Conservation (phyloP, 169 alveolate species). For the Plasmodium relictum region DNA sequence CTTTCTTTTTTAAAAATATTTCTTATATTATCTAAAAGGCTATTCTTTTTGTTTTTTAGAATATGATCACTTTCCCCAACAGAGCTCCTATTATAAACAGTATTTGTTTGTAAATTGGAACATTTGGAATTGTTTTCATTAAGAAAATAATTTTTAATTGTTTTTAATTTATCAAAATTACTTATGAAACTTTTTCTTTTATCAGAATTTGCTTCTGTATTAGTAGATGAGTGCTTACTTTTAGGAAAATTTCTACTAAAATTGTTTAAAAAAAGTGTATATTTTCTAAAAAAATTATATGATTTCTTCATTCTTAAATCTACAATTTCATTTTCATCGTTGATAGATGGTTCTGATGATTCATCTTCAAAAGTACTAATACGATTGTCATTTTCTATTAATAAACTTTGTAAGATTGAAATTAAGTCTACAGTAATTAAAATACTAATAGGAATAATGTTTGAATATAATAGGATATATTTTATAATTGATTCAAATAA, state of each 20-base stretch:
- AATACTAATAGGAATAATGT: conserved; percentile 69
- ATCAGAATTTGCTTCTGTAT: conserved; percentile 18
- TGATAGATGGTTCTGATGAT: conserved; percentile 41
- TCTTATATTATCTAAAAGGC: neutral
- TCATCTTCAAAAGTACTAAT: conserved; percentile 75
- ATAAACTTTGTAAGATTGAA: conserved; percentile 56
- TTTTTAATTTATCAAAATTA: conserved; percentile 36
- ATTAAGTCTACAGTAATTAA: conserved; percentile 59
- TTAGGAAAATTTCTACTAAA: conserved; percentile 24
- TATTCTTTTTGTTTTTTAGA: neutral
- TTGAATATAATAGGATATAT: conserved; percentile 49
- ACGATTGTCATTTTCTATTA: conserved; percentile 70
- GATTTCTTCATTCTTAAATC: conserved; percentile 51
- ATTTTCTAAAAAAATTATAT: conserved; percentile 61
- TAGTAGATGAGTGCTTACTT: conserved; percentile 17
- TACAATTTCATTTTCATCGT: conserved; percentile 20
- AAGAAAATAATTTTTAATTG: conserved; percentile 34
- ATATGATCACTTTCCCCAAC: conserved; percentile 1
- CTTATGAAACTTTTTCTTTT: conserved; percentile 36
- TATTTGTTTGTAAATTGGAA: conserved; percentile 15
- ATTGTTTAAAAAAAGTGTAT: conserved; percentile 54
- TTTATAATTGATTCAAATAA: conserved; percentile 66
- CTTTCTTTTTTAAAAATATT: neutral
- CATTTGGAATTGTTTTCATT: neutral
- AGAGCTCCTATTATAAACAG: conserved; percentile 30